Percentiles rank a stretch among this genome's conserved stretches.
Conservation (phyloP, 208 protist species). For the Trypanosoma lewisi region DNA sequence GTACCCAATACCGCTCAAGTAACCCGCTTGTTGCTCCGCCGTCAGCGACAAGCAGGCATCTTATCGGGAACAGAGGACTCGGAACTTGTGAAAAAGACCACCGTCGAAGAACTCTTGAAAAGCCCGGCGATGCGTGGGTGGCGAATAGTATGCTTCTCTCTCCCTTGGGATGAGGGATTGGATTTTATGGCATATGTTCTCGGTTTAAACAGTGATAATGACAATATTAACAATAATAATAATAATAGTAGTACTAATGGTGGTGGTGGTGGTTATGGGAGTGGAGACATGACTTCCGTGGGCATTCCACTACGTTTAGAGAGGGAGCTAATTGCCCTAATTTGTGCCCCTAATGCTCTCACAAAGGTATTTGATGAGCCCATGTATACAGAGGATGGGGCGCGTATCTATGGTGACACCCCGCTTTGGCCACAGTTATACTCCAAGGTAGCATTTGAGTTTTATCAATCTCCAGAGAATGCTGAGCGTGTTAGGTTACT, state of each 20-base stretch:
- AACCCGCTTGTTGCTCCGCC: constrained; percentile 32
- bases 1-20: constrained; percentile 49
- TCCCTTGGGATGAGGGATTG: constrained; percentile 47
- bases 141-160: constrained; percentile 45
- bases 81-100: constrained; percentile 25
- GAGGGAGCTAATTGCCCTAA: constrained; percentile 22
- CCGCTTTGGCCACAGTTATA: constrained; percentile 62
- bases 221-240: too few species aligned
- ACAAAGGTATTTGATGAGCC: constrained; percentile 31
- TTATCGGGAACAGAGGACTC: background rate
- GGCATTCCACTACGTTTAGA: constrained; percentile 6
- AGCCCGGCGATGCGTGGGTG: constrained; percentile 26
- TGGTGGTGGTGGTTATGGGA: too few species aligned
- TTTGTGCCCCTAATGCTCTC: constrained; percentile 31
- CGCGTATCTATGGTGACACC: constrained; percentile 50
- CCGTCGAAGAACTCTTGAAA: constrained; percentile 30
- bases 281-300: constrained; percentile 13
- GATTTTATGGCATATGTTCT: constrained; percentile 43
- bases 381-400: constrained; percentile 25
- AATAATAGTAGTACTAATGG: too few species aligned
- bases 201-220: background rate
- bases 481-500: constrained; percentile 11
- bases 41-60: constrained; percentile 16
- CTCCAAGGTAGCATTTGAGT: constrained; percentile 45
- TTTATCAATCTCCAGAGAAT: constrained; percentile 19